Conservation (phyloP, 2,329 filamentous ascomycete genomes). For the Fusarium concolor region DNA sequence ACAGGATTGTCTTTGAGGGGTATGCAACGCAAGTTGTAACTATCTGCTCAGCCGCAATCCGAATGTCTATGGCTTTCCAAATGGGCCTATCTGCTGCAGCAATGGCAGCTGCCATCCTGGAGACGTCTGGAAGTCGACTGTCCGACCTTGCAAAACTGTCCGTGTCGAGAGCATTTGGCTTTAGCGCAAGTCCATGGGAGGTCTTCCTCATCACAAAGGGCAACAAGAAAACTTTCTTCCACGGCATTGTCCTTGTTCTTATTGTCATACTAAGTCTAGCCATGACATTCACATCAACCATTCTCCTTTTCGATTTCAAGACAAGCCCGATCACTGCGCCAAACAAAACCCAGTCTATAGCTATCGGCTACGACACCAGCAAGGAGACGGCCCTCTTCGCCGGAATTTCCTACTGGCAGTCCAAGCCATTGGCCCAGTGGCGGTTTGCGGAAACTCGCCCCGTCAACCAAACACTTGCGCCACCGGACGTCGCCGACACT, state of each 20-base stretch:
- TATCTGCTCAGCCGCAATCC: conserved; percentile 14
- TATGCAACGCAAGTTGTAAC: conserved; percentile 7
- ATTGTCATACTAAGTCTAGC: background rate
- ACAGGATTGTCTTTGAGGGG: background rate
- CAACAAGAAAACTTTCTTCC: fast-evolving
- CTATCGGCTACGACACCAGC: background rate
- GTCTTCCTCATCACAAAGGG: background rate
- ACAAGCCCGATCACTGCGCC: background rate
- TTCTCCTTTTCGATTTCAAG: conserved; percentile 21
- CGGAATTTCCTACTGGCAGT: background rate
- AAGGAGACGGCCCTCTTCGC: background rate
- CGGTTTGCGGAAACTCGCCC: background rate
- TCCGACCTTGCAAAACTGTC: conserved; percentile 1
- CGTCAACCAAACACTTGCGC: background rate
- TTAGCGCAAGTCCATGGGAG: background rate
- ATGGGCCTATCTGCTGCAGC: conserved; percentile 5
- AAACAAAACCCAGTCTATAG: background rate
- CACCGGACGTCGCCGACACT: background rate
- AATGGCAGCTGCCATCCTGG: conserved; percentile 15
- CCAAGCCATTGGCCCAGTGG: background rate
- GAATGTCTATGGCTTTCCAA: conserved; percentile 3
- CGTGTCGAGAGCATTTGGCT: background rate
- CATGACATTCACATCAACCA: conserved; percentile 16
- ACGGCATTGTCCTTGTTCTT: background rate
- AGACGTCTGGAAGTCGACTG: background rate